Evolutionary conservation across 2,329 filamentous ascomycete species (phyloP), one percentile per base, ranked within the genome.

Genomic region (Trichoderma afroharzianum): DNA sequence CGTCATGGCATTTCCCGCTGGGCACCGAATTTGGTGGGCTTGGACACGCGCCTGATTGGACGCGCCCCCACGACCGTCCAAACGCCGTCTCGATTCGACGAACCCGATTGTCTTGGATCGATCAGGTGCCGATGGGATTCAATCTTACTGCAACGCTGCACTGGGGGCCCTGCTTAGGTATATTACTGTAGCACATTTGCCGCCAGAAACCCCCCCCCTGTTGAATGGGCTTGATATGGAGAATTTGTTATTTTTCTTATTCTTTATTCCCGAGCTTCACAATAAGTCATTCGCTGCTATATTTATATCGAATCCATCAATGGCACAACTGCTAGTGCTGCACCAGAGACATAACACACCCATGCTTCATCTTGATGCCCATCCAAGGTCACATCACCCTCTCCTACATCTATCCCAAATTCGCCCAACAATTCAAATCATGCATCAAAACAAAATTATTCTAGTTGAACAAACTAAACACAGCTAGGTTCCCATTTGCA

Each of bases 1-100:
- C 47, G 47, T 53, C 47, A 53, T 53, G 47, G 47, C 47, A 43
- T 14, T 53, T 53, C 47, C 47, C 47, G 47, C 47, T 53, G 47
- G 47, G 62, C 50, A 58, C 47, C 66, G 32, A 24, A 7, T 59
- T 39, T 43, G 39, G 68, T 57, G 43, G 59, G 61, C 59, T 43
- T 43, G n/a, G 57, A 67, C 61, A 67, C 50, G 70, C 33, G 63
- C 72, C 68, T 75, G 72, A 77, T 77, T 77, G 75, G 76, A 72
- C 62, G 53, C 57, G 63, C 68, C 68, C 68, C 68, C 68, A 71
- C 68, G 68, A 53, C 33, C 18, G 64, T 28, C 64, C 6, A 68
- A 68, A 21, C 63, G 63, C 50, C 64, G 58, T 26, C 59, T 63
- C 62, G 62, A 63, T 63, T 64, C 43, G 62, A 64, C 62, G 39